Conservation (phyloP, 176 grass and related monocot species). For the Triticum turgidum region DNA sequence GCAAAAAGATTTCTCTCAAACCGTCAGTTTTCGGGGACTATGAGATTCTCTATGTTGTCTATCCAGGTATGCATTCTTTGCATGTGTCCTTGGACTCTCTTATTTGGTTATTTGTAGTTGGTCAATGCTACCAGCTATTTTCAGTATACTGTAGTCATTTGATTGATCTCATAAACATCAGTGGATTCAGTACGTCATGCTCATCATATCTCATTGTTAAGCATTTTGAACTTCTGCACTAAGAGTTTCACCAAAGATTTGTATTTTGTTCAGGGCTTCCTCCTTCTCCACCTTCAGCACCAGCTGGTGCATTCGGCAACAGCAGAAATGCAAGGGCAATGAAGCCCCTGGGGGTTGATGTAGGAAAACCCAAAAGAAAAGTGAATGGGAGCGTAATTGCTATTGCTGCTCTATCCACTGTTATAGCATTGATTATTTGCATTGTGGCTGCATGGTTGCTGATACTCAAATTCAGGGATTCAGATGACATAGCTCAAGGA, state of each 20-base stretch:
- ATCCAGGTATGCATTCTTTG: conserved; percentile 68
- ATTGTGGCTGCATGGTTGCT: conserved; percentile 64
- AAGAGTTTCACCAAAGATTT: conserved; percentile 16
- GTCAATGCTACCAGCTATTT: neutral
- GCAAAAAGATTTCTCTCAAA: conserved; percentile 66
- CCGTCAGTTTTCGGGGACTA: conserved; percentile 72
- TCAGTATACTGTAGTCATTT: conserved; percentile 8
- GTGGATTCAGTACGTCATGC: conserved; percentile 1
- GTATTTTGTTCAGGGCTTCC: conserved; percentile 78
- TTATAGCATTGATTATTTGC: conserved; percentile 70
- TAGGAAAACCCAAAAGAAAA: conserved; percentile 50
- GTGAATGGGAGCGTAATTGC: conserved; percentile 67
- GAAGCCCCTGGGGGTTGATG: conserved; percentile 88
- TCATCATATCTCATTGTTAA: neutral
- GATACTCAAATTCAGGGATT: conserved; percentile 54
- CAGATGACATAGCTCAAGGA: conserved; percentile 38
- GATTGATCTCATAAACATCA: conserved; percentile 10
- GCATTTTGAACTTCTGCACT: neutral
- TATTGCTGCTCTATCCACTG: conserved; percentile 66
- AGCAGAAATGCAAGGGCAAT: conserved; percentile 69
- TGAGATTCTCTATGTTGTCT: conserved; percentile 85
- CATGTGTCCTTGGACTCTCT: neutral
- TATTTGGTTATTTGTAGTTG: conserved; percentile 29
- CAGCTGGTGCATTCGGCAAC: conserved; percentile 54
- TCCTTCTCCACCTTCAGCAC: conserved; percentile 75